Evolutionary conservation across 2,329 filamentous ascomycete species (phyloP), one percentile per base, ranked within the genome.

Genomic region (Aspergillus floridensis): DNA sequence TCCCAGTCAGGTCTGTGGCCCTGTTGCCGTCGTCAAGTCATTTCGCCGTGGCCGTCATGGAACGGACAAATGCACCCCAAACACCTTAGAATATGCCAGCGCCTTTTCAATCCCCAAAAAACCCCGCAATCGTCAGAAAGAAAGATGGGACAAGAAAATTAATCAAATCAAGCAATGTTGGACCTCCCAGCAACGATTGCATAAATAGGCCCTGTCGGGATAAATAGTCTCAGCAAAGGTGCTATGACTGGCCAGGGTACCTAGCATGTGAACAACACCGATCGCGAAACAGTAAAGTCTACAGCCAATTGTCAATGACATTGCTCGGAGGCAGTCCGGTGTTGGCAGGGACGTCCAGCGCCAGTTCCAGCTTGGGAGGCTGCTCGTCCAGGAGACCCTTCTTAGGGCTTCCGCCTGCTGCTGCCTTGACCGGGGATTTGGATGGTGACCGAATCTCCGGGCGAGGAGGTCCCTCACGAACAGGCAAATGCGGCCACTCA

Each of bases 401-500:
- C 70, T 79, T 80, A 41, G 70, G 73, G 59, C 70, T 75, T 14
- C 68, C 74, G 2, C 67, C 59, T 4, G 60, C 60, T 4, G 60
- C 60, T 56, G 65, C 66, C 62, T 79, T 84, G 65, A 80, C 82
- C 5, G 78, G 77, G 21, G 82, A 82, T 65, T 79, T 81, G 53
- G 69, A 70, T 3, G 74, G 74, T 12, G 76, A 76, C 7, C 69
- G 67, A n/a, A 70, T 64, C 32, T 76, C 77, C 14, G 64, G 62
- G 46, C 76, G 72, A 48, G 78, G 75, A 8, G 78, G 78, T 3
- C 80, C 79, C 53, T 81, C 78, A 55, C 93, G 83, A 24, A 98
- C 93, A 69, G 89, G 87, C 55, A 84, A 83, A 48, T 92, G 88
- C 53, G 92, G 86, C 93, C 95, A 99, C 49, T 86, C 90, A 75